Conservation (phyloP, 306 rosid species). For the Acacia melanoxylon region DNA sequence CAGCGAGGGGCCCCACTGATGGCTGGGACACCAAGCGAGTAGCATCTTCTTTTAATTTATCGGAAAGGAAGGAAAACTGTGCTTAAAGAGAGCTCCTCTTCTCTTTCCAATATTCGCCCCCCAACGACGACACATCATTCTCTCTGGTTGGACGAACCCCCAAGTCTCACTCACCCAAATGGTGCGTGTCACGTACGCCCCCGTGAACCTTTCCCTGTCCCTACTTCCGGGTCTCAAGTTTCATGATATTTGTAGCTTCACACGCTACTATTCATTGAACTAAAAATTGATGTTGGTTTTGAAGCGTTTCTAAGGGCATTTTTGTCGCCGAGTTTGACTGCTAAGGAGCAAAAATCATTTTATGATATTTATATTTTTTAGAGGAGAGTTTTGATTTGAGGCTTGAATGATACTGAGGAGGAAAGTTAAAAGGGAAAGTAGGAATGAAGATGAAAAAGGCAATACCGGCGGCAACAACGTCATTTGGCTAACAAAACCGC, state of each 20-base stretch:
- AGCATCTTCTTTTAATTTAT: constrained; percentile 10
- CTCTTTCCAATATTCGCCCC: background rate
- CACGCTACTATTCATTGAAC: background rate
- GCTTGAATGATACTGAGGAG: constrained; percentile 27
- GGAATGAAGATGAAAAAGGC: constrained; percentile 7
- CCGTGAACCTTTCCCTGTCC: background rate
- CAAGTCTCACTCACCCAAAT: background rate
- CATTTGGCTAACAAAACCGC: constrained; percentile 28
- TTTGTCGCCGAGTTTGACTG: constrained; percentile 16
- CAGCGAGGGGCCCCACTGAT: constrained; percentile 5
- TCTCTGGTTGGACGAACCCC: constrained; percentile 2
- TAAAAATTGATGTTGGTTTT: background rate
- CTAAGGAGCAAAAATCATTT: background rate
- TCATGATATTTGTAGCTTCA: background rate
- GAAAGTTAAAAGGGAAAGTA: background rate
- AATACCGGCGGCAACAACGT: constrained; percentile 12
- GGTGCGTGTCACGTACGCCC: constrained; percentile 10
- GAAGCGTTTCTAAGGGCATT: constrained; percentile 3
- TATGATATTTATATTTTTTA: background rate
- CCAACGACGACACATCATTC: constrained; percentile 4
- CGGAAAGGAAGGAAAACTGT: background rate
- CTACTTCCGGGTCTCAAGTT: background rate
- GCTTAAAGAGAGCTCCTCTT: constrained; percentile 8
- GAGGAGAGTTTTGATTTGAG: constrained; percentile 22
- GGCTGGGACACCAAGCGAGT: constrained; percentile 10